phyloP scores from a whole-genome alignment of 768 basidiomycete genomes.

The Ephemerocybe angulata region DNA sequence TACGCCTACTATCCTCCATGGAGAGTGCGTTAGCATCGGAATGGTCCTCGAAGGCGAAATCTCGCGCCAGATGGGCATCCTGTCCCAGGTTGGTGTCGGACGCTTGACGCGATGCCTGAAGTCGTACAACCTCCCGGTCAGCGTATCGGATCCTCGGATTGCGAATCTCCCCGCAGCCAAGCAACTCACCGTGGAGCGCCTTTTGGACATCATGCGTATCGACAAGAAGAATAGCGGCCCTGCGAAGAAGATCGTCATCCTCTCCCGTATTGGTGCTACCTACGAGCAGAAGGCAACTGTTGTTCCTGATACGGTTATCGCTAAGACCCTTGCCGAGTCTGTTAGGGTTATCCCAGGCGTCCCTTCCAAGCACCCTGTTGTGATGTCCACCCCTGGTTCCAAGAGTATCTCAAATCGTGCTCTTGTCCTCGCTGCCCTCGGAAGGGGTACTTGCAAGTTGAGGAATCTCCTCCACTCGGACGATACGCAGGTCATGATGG shows the following conservation, averaged over 20 bases:
- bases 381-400: slow-evolving; percentile 90
- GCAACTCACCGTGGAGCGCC: slow-evolving; percentile 69
- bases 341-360: slow-evolving; percentile 68
- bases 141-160: slow-evolving; percentile 76
- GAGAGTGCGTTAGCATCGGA: slow-evolving; percentile 92
- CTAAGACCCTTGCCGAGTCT: slow-evolving; percentile 77
- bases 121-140: slow-evolving; percentile 86
- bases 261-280: slow-evolving; percentile 87
- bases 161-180: slow-evolving; percentile 65
- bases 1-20: slow-evolving; percentile 91
- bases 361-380: slow-evolving; percentile 55
- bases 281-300: slow-evolving; percentile 88
- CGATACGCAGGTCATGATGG: slow-evolving; percentile 99
- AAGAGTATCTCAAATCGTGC: slow-evolving; percentile 97
- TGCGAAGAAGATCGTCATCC: slow-evolving; percentile 91
- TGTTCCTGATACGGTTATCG: slow-evolving; percentile 77
- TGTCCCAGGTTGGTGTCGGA: slow-evolving; percentile 90
- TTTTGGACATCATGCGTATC: slow-evolving; percentile 91
- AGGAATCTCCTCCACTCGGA: slow-evolving; percentile 94
- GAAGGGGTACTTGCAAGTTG: slow-evolving; percentile 80
- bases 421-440: slow-evolving; percentile 89
- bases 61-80: slow-evolving; percentile 80
- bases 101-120: slow-evolving; percentile 84
- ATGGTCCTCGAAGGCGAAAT: slow-evolving; percentile 98
- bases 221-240: slow-evolving; percentile 97